Base-by-base conservation (phyloP, 2,329 filamentous ascomycete species). In the Sclerotinia sclerotiorum region DNA sequence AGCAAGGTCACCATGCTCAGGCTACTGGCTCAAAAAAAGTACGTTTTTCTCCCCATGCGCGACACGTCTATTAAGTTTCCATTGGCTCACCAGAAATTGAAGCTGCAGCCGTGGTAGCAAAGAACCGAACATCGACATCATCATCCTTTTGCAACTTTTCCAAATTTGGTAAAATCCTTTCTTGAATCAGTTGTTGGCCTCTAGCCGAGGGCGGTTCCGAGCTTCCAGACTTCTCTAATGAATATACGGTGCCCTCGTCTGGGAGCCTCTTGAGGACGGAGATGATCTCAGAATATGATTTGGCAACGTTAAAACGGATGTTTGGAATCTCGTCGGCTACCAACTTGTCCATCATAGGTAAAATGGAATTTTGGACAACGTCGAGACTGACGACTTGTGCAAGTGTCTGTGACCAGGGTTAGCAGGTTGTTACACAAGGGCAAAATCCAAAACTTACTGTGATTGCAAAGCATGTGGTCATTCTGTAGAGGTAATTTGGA, bases 401-500 rank as follows among this genome's bases (percentile, higher is more conserved):
- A 71, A 99, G 88, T 32, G 94, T 99, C 95, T 99, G 74, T 61
- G 69, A 51, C 27, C 27, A 72, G 55, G 46, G 21, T 67, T 49
- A 61, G 65, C 46, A 49, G 11, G 13, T 42, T 32, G 49, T 57
- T 55, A 42, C 65, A 46, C 55, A 60, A n/a, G 29, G 54, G 5
- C 5, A 32, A 46, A 32, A 21, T 60, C 7, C 39, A 49, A n/a
- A 13, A 86, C 92, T 84, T 86, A 99, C 95, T 75, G 93, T 94
- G 74, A 99, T 96, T 71, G 95, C 95, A 80, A 99, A 99, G 83
- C 94, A 98, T n/a, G 95, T 99, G 13, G 95, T 99, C 95, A 99
- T 99, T 79, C 95, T 88, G 86, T 99, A 99, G 65, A 99, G 90
- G 80, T 99, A 99, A 83, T 99, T 99, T 70, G 94, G 93, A 79